These are phyloP conservation scores for Eutypa lata DNA, from an alignment of 2,329 filamentous ascomycete genomes.

Conservation along the genomic window DNA sequence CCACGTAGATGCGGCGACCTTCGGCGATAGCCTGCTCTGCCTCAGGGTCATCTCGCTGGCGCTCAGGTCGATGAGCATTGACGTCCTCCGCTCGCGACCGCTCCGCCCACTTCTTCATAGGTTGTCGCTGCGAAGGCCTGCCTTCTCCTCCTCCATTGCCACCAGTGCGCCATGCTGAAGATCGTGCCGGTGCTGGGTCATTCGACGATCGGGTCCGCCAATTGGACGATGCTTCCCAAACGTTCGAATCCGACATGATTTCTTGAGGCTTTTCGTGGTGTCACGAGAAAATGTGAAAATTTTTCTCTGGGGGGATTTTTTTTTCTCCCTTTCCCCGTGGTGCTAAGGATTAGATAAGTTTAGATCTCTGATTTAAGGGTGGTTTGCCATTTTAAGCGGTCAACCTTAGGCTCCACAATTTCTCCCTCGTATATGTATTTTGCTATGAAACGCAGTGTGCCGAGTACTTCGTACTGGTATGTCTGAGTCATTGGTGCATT, in stretches of 20 bases:
- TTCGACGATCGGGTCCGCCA: conserved; percentile 8
- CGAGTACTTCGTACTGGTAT: no score
- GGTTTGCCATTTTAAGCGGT: background rate
- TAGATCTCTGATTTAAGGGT: background rate
- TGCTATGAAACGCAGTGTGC: no score
- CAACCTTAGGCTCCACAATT: background rate
- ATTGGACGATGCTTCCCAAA: conserved; percentile 10
- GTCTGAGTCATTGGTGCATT: no score
- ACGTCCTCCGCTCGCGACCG: background rate
- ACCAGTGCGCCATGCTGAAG: background rate
- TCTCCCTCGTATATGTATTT: background rate
- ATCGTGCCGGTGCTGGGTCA: conserved; percentile 1
- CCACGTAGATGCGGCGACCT: conserved; percentile 55
- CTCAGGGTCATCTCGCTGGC: conserved; percentile 4
- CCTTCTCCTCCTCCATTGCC: background rate
- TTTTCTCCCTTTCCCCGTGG: background rate
- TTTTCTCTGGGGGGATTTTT: background rate
- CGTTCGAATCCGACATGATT: conserved; percentile 7
- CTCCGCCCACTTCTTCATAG: background rate
- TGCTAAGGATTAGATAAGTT: background rate
- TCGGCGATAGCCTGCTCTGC: conserved; percentile 22
- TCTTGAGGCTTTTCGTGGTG: background rate
- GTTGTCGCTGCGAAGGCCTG: background rate
- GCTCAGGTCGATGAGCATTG: conserved; percentile 2
- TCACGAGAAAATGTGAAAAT: background rate